Conservation (phyloP, 2,329 filamentous ascomycete genomes). For the Ceratocystis albifundus region DNA sequence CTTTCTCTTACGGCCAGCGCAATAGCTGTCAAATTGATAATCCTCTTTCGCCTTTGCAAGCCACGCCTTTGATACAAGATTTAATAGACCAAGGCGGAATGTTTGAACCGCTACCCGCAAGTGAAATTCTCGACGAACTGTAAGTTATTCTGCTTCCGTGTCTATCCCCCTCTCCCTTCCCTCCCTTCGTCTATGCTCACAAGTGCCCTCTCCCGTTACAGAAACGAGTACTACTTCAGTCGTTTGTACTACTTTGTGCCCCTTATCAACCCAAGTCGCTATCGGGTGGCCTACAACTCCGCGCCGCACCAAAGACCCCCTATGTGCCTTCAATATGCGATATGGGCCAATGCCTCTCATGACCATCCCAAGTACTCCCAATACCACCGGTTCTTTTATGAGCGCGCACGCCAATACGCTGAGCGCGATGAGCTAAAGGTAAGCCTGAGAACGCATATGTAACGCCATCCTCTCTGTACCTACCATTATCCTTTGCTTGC, state of each 20-base stretch:
- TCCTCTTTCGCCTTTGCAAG: background rate
- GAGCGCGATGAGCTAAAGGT: conserved; percentile 75
- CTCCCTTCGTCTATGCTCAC: background rate
- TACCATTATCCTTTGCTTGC: background rate
- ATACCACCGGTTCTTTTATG: conserved; percentile 70
- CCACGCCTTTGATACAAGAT: conserved; percentile 24
- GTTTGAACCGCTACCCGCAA: conserved; percentile 67
- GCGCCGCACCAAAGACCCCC: conserved; percentile 66
- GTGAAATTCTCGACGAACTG: conserved; percentile 74
- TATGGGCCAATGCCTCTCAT: conserved; percentile 71
- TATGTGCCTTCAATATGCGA: conserved; percentile 70
- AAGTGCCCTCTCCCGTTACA: conserved; percentile 29
- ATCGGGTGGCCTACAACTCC: conserved; percentile 59
- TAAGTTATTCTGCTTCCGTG: conserved; percentile 34
- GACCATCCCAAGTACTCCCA: conserved; percentile 59
- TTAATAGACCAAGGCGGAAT: conserved; percentile 72
- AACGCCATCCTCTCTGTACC: background rate
- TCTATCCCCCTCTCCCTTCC: background rate
- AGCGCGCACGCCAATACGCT: conserved; percentile 67
- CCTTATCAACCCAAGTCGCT: conserved; percentile 66
- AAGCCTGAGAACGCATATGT: conserved; percentile 18
- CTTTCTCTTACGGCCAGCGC: background rate
- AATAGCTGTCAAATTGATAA: conserved; percentile 2
- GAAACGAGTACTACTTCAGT: conserved; percentile 63
- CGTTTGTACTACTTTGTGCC: conserved; percentile 61